Evolutionary conservation across 2,329 filamentous ascomycete species (phyloP).

Genomic region (Metarhizium rileyi): DNA sequence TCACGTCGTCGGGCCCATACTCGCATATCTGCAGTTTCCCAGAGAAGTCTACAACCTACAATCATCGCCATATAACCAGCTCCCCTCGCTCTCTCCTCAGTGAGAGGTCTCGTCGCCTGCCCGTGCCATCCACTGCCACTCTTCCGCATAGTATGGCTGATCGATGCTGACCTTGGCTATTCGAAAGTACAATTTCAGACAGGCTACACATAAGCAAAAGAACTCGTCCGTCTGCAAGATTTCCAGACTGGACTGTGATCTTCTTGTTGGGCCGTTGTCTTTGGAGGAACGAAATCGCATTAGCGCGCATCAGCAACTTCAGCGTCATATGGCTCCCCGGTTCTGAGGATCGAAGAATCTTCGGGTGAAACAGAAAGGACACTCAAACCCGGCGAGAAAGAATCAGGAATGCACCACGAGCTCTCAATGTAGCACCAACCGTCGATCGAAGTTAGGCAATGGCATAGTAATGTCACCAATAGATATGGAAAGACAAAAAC

Average conservation of each 20-base stretch:
- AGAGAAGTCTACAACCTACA: neutral
- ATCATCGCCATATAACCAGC: neutral
- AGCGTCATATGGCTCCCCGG: neutral
- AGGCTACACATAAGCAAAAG: neutral
- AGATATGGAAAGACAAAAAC: conserved; percentile 34
- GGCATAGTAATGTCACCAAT: conserved; percentile 35
- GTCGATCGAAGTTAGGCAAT: conserved; percentile 30
- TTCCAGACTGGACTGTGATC: neutral
- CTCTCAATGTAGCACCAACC: conserved; percentile 22
- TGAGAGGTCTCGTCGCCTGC: neutral
- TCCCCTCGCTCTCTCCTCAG: neutral
- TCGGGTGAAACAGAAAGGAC: neutral
- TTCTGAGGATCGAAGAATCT: neutral
- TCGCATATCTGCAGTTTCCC: neutral
- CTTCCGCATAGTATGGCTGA: neutral
- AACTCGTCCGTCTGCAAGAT: neutral
- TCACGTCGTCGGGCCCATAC: neutral
- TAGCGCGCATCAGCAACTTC: neutral
- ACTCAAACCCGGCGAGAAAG: neutral
- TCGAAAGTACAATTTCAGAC: neutral
- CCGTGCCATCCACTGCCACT: neutral
- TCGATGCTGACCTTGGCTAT: neutral
- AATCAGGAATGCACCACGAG: neutral
- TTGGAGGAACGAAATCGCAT: neutral
- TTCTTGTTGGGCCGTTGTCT: neutral